Base-by-base conservation (phyloP, 2,329 filamentous ascomycete species). In the Xylariaceae sp. region DNA sequence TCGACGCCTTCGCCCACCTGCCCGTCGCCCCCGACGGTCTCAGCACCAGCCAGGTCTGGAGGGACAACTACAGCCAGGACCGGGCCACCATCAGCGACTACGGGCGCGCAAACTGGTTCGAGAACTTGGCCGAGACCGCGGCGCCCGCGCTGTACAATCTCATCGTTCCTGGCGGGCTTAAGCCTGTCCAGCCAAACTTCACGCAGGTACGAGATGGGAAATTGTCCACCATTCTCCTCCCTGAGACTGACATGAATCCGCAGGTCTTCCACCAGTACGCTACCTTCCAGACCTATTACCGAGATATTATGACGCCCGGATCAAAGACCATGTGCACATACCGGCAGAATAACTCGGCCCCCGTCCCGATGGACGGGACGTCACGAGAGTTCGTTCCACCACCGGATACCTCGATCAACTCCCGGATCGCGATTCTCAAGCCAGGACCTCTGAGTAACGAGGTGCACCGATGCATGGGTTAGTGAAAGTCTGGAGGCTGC, bases 51-150 rank as follows among this genome's bases (percentile, higher is more conserved):
- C 31, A 36, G 19, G 33, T 41, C 8, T 59, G 56, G 56, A 39
- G 44, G 31, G 43, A 48, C 32, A 45, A 44, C 37, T 56, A 51
- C 39, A 42, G 32, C 24, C 33, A 42, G 15, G 54, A 59, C 42
- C 45, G 42, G 3, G 42, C 43, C 15, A 43, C 43, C 19, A 29
- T 46, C 6, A 48, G 42, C 11, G 39, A 22, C 9, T 60, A 60
- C 42, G 45, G 46, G 9, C 37, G 42, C 17, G 37, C 44, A 17
- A 51, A 45, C 31, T 54, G 49, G 42, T 34, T 44, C 13, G 56
- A 59, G 50, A 44, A 57, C 48, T 57, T 54, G 41, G 56, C 56
- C 19, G 52, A 60, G 47, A 28, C 49, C 17, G 54, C 45, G 9
- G 38, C 52, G 12, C 40, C 59, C 6, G 51, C 44, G 9, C 26